Evolutionary conservation across 306 rosid species (phyloP).

Genomic region (Prunus armeniaca): DNA sequence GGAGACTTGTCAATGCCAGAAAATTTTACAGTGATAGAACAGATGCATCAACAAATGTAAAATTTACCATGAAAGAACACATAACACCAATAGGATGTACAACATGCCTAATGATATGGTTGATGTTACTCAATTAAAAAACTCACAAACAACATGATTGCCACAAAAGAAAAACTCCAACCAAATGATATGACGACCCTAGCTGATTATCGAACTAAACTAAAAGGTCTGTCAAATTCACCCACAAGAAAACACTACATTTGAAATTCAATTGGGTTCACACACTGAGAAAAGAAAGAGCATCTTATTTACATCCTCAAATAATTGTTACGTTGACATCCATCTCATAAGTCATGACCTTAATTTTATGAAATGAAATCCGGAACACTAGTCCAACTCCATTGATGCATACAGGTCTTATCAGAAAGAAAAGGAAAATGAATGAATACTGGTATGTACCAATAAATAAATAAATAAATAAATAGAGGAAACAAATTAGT

Average conservation of each 20-base stretch:
- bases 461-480: background rate
- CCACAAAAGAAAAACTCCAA: background rate
- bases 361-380: background rate
- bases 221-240: background rate
- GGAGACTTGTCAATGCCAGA: background rate
- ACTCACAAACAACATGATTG: background rate
- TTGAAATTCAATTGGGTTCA: background rate
- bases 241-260: background rate
- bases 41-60: background rate
- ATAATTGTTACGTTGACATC: background rate
- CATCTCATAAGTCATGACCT: background rate
- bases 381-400: background rate
- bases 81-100: background rate
- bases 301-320: background rate
- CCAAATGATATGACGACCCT: background rate
- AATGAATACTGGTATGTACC: background rate
- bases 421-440: background rate
- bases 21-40: too few relatives aligned
- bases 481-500: background rate
- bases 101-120: background rate
- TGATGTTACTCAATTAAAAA: background rate
- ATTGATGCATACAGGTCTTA: background rate
- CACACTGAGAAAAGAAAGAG: background rate
- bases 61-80: background rate
- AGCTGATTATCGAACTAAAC: background rate